These are phyloP conservation scores for Dryadomyces sulphureus DNA, from an alignment of 2,329 filamentous ascomycete genomes.

Conservation along the genomic window DNA sequence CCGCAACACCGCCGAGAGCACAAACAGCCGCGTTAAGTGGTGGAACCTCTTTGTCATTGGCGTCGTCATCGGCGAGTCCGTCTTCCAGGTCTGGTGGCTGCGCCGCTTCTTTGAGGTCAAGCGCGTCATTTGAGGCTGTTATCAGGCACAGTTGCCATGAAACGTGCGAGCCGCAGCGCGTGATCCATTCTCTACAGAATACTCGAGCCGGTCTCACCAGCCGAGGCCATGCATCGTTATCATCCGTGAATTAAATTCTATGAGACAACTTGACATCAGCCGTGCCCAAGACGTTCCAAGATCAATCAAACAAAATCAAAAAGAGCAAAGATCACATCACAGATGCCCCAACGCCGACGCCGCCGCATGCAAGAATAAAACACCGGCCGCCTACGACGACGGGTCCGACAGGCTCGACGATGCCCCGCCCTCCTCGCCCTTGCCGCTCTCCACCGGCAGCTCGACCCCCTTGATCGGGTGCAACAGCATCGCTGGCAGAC, in stretches of 20 bases:
- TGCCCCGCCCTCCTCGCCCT: conserved; percentile 28
- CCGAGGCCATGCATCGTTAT: no score
- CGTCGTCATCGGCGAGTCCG: conserved; percentile 75
- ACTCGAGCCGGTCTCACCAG: no score
- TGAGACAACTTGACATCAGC: no score
- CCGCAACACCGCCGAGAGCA: conserved; percentile 97
- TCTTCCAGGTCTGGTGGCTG: conserved; percentile 99
- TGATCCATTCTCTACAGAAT: no score
- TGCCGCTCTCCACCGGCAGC: conserved; percentile 43
- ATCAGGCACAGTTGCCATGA: no score
- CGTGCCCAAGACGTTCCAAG: no score
- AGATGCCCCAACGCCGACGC: not conserved
- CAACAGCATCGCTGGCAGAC: conserved; percentile 73
- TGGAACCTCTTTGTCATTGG: conserved; percentile 96
- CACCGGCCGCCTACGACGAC: conserved; percentile 16
- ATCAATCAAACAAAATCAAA: not conserved
- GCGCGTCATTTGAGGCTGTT: conserved; percentile 44
- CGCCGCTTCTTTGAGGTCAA: conserved; percentile 93
- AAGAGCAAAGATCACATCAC: not conserved
- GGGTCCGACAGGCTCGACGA: conserved; percentile 37
- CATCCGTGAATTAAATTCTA: no score
- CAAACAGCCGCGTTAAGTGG: conserved; percentile 95
- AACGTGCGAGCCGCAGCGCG: no score
- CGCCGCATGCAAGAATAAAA: not conserved
- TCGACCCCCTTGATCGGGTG: conserved; percentile 76